Conservation (phyloP, 306 rosid genomes). For the Vicia sativa region DNA sequence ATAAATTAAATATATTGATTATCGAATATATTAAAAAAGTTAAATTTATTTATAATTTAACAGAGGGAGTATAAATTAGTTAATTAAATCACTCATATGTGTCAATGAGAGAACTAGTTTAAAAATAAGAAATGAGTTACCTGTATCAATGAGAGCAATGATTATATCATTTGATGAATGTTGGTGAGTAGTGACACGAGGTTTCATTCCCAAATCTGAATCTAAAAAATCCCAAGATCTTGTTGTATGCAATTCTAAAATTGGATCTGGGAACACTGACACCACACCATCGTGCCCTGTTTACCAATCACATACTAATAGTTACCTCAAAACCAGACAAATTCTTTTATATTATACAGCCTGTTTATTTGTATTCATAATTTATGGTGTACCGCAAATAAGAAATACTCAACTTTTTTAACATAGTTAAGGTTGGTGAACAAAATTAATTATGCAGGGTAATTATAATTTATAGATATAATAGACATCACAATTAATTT, state of each 20-base stretch:
- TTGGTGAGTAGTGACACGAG: not conserved
- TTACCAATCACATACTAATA: not conserved
- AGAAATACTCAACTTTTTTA: conserved; percentile 12
- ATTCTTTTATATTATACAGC: too few species aligned
- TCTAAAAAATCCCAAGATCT: conserved; percentile 94
- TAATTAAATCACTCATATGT: too few species aligned
- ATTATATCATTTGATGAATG: conserved; percentile 56
- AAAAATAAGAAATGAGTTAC: conserved; percentile 29
- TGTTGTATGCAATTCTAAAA: conserved; percentile 75
- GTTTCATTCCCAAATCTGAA: conserved; percentile 47
- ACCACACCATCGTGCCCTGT: conserved; percentile 65
- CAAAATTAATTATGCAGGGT: too few species aligned
- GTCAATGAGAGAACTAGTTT: too few species aligned
- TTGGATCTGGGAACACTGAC: conserved; percentile 73
- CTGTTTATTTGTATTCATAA: too few species aligned
- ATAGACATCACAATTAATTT: conserved; percentile 38
- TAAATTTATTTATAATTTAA: too few species aligned
- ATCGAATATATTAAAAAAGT: too few species aligned
- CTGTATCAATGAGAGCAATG: conserved; percentile 82
- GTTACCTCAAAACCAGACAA: conserved; percentile 18
- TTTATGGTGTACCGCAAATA: too few species aligned
- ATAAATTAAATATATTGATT: too few species aligned
- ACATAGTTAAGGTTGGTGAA: conserved; percentile 36
- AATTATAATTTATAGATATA: too few species aligned
- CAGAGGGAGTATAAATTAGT: too few species aligned